Conservation (phyloP, 2,329 filamentous ascomycete genomes). For the Metarhizium sp. region DNA sequence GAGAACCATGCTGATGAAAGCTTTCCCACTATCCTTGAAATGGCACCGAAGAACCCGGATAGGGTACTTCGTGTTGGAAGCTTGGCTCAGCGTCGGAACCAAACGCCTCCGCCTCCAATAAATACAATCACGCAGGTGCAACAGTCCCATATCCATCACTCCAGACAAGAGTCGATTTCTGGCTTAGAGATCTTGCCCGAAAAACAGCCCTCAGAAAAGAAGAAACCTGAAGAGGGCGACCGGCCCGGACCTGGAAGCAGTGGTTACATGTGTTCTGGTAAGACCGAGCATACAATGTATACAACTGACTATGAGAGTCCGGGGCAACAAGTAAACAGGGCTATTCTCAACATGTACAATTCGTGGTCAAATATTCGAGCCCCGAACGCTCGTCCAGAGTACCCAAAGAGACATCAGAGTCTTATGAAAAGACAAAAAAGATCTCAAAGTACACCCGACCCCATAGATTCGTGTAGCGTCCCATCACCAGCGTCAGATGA, state of each 20-base stretch:
- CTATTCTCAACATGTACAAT: conserved; percentile 13
- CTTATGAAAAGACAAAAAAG: conserved; percentile 14
- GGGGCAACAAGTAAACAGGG: conserved; percentile 7
- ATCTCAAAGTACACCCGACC: conserved; percentile 20
- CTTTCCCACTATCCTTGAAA: background rate
- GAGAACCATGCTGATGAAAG: background rate
- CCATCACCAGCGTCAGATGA: background rate
- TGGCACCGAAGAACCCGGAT: background rate
- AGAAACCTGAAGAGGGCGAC: background rate
- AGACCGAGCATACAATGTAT: background rate
- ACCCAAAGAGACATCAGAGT: conserved; percentile 7
- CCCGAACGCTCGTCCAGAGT: conserved; percentile 11
- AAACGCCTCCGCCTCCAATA: background rate
- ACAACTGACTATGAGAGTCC: background rate
- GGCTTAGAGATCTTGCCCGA: background rate
- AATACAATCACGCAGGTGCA: background rate
- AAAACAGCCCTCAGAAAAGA: background rate
- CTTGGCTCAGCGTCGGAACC: conserved; percentile 4
- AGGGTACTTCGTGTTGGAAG: background rate
- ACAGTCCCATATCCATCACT: conserved; percentile 8
- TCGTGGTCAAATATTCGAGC: conserved; percentile 11
- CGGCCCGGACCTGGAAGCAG: background rate
- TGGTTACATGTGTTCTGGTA: background rate
- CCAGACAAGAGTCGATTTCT: background rate
- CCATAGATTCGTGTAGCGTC: conserved; percentile 3